Conservation (phyloP, 805 yeast genomes). For the Tetrapisispora namnaoensis region DNA sequence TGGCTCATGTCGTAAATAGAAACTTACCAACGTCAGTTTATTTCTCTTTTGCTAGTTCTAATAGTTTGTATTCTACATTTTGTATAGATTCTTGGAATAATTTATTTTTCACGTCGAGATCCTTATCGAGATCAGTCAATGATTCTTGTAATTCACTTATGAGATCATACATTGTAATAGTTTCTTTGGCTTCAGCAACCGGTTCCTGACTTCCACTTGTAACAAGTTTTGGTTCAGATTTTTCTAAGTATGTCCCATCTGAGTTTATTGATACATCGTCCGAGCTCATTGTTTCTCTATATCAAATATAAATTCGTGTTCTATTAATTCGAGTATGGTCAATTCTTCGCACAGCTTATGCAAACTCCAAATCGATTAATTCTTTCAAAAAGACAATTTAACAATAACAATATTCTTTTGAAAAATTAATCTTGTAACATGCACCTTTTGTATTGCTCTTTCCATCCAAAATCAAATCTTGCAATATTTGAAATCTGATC, state of each 20-base stretch:
- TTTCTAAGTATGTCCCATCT: constrained; percentile 5
- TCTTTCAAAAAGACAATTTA: no score
- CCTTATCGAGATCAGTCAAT: constrained; percentile 12
- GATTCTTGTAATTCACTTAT: constrained; percentile 21
- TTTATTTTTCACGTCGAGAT: constrained; percentile 14
- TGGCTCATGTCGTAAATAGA: neutral
- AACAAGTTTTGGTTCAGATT: constrained; percentile 1
- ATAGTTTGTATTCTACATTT: constrained; percentile 15
- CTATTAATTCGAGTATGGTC: no score
- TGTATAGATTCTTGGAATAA: constrained; percentile 14
- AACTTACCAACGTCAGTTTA: neutral
- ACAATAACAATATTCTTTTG: no score
- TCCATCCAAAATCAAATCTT: neutral
- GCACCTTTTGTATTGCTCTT: no score
- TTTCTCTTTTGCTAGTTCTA: constrained; percentile 4
- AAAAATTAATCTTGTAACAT: no score
- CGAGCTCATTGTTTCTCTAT: constrained; percentile 5
- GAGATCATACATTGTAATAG: constrained; percentile 22
- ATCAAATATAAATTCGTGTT: neutral
- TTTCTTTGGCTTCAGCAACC: constrained; percentile 6
- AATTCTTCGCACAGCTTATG: no score
- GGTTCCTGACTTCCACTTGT: neutral
- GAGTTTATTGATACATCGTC: constrained; percentile 2
- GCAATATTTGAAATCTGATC: neutral
- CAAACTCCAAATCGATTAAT: no score